Percentiles rank a stretch among this genome's conserved stretches.
Evolutionary conservation across 306 rosid species (phyloP).

Genomic region (Acacia acuminata): DNA sequence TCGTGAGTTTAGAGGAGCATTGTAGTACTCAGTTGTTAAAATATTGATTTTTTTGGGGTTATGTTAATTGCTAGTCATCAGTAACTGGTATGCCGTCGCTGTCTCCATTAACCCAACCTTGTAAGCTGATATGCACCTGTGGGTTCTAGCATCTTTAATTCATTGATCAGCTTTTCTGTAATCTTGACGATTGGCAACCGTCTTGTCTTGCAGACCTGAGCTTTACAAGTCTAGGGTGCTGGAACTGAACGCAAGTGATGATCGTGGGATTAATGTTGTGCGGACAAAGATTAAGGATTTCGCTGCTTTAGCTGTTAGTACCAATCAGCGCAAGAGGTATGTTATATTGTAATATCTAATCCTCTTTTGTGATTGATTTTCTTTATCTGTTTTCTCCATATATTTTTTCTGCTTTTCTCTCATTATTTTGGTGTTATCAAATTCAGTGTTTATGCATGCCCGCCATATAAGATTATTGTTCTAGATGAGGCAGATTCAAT

Average conservation of each 20-base stretch:
- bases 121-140: neutral
- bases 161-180: neutral
- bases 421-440: conserved; percentile 1
- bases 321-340: conserved; percentile 58
- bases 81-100: neutral
- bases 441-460: conserved; percentile 79
- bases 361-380: neutral
- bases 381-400: neutral
- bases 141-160: neutral
- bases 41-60: too few relatives aligned
- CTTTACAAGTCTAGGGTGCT: conserved; percentile 86
- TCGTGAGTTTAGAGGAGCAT: neutral
- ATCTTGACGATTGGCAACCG: neutral
- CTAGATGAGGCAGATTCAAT: conserved; percentile 98
- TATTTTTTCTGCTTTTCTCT: neutral
- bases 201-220: conserved; percentile 61
- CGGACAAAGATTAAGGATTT: conserved; percentile 90
- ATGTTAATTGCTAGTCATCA: neutral
- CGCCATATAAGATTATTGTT: conserved; percentile 88
- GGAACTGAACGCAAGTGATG: conserved; percentile 98
- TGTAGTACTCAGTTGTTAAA: neutral
- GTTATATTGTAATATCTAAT: neutral
- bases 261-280: conserved; percentile 92
- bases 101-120: neutral
- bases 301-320: conserved; percentile 81